Evolutionary conservation across 2,329 filamentous ascomycete genomes (phyloP).

Genomic region (Ophiostoma ips): DNA sequence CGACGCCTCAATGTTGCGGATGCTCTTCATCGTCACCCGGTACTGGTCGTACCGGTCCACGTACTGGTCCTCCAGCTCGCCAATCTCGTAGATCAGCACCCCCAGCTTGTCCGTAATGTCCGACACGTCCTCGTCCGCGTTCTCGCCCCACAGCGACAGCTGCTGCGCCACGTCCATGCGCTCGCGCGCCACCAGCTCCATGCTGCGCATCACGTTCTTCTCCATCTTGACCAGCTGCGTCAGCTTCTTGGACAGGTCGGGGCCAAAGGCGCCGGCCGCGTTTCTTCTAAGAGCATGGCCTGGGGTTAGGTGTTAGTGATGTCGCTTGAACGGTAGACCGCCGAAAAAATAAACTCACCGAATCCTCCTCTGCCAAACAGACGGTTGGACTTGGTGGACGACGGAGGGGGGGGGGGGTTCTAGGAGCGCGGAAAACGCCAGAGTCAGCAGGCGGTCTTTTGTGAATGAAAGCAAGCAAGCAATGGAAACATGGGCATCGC

Average conservation of each 20-base stretch:
- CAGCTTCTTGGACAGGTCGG: slow-evolving; percentile 94
- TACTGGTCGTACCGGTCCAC: slow-evolving; percentile 99
- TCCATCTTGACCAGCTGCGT: slow-evolving; percentile 99
- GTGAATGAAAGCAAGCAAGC: neutral
- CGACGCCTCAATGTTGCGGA: slow-evolving; percentile 96
- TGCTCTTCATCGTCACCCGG: slow-evolving; percentile 97
- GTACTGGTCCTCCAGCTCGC: slow-evolving; percentile 94
- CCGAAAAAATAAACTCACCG: slow-evolving; percentile 43
- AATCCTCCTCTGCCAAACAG: slow-evolving; percentile 79
- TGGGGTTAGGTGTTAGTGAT: slow-evolving; percentile 16
- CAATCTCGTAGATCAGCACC: slow-evolving; percentile 95
- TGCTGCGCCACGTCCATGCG: slow-evolving; percentile 99
- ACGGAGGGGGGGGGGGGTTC: slow-evolving; percentile 86
- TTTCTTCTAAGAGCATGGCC: slow-evolving; percentile 59
- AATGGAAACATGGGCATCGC: too few species aligned
- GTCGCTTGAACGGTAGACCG: slow-evolving; percentile 4
- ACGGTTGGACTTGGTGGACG: slow-evolving; percentile 78
- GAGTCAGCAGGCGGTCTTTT: neutral
- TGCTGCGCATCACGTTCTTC: slow-evolving; percentile 98
- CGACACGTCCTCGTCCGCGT: slow-evolving; percentile 91
- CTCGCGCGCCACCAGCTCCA: slow-evolving; percentile 89
- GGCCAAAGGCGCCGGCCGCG: slow-evolving; percentile 60
- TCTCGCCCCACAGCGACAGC: slow-evolving; percentile 95
- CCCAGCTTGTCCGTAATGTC: slow-evolving; percentile 98
- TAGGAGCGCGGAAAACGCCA: slow-evolving; percentile 26